Base-by-base conservation (phyloP, 768 basidiomycete genomes). In the Termitomyces heimii region DNA sequence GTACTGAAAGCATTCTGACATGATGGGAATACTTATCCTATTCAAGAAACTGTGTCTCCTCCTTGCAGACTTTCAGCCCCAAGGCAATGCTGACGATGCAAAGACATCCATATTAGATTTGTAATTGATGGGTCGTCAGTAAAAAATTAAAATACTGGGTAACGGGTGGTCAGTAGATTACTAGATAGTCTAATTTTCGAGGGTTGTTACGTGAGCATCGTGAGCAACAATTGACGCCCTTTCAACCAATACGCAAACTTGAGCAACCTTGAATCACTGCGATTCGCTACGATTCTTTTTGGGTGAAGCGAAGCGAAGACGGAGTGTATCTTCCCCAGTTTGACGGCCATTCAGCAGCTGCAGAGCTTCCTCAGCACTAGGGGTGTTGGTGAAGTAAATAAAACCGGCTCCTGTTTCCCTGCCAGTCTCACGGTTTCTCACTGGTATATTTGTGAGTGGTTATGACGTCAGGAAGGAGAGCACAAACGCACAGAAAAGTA, bases 351-450 rank as follows among this genome's bases (percentile, higher is more conserved):
- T 71, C 26, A 82, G 63, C 34, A 67, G 65, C 9, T 75, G 62
- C 60, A 84, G 67, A 1, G 79, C 86, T 57, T 76, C 70, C 35
- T 74, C 75, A 8, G 86, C 82, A 4, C 67, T 56, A n/a, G 78
- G 71, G 48, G 75, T 67, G 55, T 66, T 62, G 47, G 60, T 69
- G 66, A 88, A 86, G 58, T 83, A 76, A 55, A 88, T 65, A 69
- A 84, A 87, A 26, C 78, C 82, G 4, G 61, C 68, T 6, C 69
- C 67, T n/a, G 56, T 65, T 10, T 57, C 56, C 16, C 63, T 63
- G 28, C 73, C 72, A 0, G 67, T 73, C 24, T 68, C 58, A n/a
- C 55, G 66, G 58, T 68, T 64, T 58, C 70, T 73, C 59, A 74
- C 72, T 77, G 47, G 40, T 57, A 14, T 58, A 13, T 5, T 35